Conservation (phyloP, 1,139 yeast species). For the Hansenula sp. region DNA sequence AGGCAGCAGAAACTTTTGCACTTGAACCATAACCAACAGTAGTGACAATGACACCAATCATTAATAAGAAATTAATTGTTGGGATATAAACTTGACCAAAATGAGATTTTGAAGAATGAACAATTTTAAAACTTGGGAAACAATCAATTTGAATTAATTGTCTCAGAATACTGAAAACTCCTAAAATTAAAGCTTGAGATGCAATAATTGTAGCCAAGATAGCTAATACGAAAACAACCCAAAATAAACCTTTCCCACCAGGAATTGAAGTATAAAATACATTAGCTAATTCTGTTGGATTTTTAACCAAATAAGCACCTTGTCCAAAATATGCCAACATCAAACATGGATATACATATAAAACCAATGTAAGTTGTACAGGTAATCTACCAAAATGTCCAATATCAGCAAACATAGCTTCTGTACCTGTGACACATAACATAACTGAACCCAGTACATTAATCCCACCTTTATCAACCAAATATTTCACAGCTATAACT, state of each 20-base stretch:
- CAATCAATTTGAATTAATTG: slow-evolving; percentile 2
- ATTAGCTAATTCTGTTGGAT: neutral
- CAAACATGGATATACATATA: slow-evolving; percentile 1
- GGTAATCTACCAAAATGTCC: slow-evolving; percentile 2
- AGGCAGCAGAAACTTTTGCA: slow-evolving; percentile 1
- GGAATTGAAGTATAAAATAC: slow-evolving; percentile 1
- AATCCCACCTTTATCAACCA: neutral
- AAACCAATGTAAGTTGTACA: neutral
- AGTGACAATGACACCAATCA: neutral
- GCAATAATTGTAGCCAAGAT: neutral
- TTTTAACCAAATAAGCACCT: neutral
- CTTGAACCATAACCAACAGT: neutral
- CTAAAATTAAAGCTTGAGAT: neutral
- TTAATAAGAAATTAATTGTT: neutral
- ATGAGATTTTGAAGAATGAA: slow-evolving; percentile 1
- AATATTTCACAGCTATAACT: neutral
- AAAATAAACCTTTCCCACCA: neutral
- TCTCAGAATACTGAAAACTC: slow-evolving; percentile 1
- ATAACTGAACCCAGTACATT: neutral
- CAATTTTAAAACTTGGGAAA: slow-evolving; percentile 1
- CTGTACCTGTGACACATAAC: slow-evolving; percentile 1
- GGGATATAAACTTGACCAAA: slow-evolving; percentile 1
- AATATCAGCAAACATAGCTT: slow-evolving; percentile 2
- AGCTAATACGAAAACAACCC: slow-evolving; percentile 1
- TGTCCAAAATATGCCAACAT: slow-evolving; percentile 1